phyloP scores from a whole-genome alignment of 2,329 filamentous ascomycete species.

The Aspergillus aculeatinus region DNA sequence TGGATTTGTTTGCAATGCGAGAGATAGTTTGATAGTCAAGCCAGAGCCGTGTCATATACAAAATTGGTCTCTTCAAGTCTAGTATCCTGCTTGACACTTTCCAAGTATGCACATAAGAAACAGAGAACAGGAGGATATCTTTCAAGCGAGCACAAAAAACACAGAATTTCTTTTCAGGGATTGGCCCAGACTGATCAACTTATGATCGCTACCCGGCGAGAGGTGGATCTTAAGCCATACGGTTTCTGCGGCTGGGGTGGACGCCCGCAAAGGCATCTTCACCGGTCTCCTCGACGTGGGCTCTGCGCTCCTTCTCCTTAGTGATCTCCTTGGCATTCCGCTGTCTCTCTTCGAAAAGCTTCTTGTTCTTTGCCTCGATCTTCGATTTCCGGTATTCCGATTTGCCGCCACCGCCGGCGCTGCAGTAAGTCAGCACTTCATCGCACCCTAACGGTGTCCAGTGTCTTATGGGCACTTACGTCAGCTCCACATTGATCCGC shows the following conservation, averaged over 20 bases:
- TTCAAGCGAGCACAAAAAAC: constrained; percentile 10
- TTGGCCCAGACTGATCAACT: background rate
- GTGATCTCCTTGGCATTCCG: constrained; percentile 51
- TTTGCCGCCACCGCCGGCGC: constrained; percentile 80
- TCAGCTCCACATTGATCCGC: constrained; percentile 90
- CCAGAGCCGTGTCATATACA: background rate
- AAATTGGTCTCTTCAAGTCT: background rate
- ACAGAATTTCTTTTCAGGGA: background rate
- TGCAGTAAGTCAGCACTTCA: constrained; percentile 32
- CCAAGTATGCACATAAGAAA: constrained; percentile 14
- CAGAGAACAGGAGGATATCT: constrained; percentile 20
- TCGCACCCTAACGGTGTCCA: background rate
- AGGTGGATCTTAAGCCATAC: constrained; percentile 27
- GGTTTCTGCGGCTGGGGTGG: constrained; percentile 46
- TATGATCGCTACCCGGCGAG: background rate
- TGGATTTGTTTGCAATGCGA: background rate
- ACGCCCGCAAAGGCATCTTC: constrained; percentile 37
- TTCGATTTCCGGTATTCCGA: constrained; percentile 69
- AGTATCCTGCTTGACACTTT: constrained; percentile 10
- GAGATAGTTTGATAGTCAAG: background rate
- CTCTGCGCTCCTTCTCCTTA: constrained; percentile 44
- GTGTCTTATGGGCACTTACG: constrained; percentile 53
- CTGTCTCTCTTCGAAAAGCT: constrained; percentile 69
- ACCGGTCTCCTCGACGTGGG: constrained; percentile 16
- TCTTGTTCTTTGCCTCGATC: constrained; percentile 81